Percentiles rank a stretch among this genome's conserved stretches.
Conservation (phyloP, 495 filamentous ascomycete species). For the Lepraria neglecta region DNA sequence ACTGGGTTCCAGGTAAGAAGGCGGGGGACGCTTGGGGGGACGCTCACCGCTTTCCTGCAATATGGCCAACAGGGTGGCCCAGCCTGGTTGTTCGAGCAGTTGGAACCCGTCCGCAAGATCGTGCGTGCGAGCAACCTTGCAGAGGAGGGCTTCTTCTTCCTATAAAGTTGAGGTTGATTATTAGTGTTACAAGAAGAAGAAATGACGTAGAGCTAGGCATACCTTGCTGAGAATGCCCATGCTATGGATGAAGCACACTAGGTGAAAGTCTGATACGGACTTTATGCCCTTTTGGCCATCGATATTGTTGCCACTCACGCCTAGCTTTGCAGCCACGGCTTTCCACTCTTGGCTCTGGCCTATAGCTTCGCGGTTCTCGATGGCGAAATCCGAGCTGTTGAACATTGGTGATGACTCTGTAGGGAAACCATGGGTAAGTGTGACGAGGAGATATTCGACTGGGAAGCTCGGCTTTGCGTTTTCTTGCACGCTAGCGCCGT, state of each 20-base stretch:
- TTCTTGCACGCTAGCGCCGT: slow-evolving; percentile 91
- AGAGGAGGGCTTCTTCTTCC: slow-evolving; percentile 87
- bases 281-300: slow-evolving; percentile 58
- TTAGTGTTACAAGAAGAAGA: neutral
- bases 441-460: slow-evolving; percentile 92
- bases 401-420: slow-evolving; percentile 70
- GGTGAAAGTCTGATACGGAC: slow-evolving; percentile 84
- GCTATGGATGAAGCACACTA: slow-evolving; percentile 78
- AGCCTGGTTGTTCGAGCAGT: slow-evolving; percentile 76
- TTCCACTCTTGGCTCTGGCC: slow-evolving; percentile 74
- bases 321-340: slow-evolving; percentile 55
- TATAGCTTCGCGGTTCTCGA: slow-evolving; percentile 81
- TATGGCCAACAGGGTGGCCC: slow-evolving; percentile 89
- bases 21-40: slow-evolving; percentile 72
- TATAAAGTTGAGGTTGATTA: slow-evolving; percentile 33
- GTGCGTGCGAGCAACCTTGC: slow-evolving; percentile 70
- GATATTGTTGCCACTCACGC: slow-evolving; percentile 43
- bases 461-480: slow-evolving; percentile 96
- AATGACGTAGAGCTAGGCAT: slow-evolving; percentile 27
- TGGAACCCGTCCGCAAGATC: slow-evolving; percentile 72
- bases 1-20: slow-evolving; percentile 30
- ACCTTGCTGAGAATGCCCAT: slow-evolving; percentile 81
- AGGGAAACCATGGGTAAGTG: slow-evolving; percentile 94
- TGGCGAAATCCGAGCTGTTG: slow-evolving; percentile 63
- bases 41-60: slow-evolving; percentile 95